phyloP scores from a whole-genome alignment of 1,284 basidiomycete species.

The Agaricales sp. region DNA sequence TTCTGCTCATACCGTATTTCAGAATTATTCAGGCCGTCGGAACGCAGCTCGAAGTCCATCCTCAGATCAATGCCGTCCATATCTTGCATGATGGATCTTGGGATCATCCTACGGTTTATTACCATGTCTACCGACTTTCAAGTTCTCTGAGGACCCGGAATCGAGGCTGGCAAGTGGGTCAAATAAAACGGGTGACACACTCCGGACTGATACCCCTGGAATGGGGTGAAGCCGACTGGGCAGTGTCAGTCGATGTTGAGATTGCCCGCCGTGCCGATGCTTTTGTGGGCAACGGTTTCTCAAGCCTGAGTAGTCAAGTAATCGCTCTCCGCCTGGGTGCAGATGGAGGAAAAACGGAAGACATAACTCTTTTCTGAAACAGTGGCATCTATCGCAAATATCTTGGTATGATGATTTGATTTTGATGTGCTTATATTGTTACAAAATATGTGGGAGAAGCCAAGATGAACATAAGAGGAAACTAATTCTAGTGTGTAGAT shows the following conservation, averaged over 20 bases:
- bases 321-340: constrained; percentile 29
- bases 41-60: constrained; percentile 20
- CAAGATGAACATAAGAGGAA: no score
- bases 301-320: constrained; percentile 31
- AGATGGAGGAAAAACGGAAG: constrained; percentile 21
- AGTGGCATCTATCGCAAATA: no score
- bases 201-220: constrained; percentile 24
- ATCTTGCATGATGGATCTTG: constrained; percentile 34
- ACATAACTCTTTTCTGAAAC: constrained; percentile 25
- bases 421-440: no score
- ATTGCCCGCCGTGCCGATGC: constrained; percentile 28
- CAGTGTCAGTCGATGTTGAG: constrained; percentile 33
- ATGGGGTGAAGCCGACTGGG: constrained; percentile 30
- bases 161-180: constrained; percentile 26
- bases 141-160: constrained; percentile 21
- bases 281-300: constrained; percentile 36
- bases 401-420: no score
- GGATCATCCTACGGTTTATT: constrained; percentile 31
- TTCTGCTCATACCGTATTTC: background rate
- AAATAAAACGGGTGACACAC: constrained; percentile 28
- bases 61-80: constrained; percentile 26
- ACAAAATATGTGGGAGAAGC: no score
- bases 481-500: background rate
- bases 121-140: constrained; percentile 27
- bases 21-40: constrained; percentile 18